Conservation (phyloP, 768 basidiomycete genomes). For the Auriscalpium orientale region DNA sequence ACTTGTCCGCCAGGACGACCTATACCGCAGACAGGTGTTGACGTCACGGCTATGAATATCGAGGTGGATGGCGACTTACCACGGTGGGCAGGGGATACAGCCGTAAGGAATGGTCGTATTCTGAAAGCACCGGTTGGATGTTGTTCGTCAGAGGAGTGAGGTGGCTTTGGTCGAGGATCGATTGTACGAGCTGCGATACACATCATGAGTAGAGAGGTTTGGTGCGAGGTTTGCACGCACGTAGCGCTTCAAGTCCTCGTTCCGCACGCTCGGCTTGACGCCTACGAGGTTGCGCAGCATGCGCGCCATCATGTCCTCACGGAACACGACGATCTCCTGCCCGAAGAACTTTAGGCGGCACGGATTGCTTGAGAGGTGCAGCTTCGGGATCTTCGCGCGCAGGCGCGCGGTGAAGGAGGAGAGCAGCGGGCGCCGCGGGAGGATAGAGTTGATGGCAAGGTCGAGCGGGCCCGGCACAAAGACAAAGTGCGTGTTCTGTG, state of each 20-base stretch:
- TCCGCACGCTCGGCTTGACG: conserved; percentile 72
- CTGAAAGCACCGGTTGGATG: conserved; percentile 81
- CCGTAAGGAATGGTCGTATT: conserved; percentile 87
- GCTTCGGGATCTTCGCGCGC: conserved; percentile 65
- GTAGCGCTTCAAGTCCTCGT: conserved; percentile 81
- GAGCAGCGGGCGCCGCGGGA: conserved; percentile 79
- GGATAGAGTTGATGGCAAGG: conserved; percentile 67
- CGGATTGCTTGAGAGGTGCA: conserved; percentile 83
- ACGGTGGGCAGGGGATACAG: conserved; percentile 92
- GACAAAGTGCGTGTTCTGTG: conserved; percentile 78
- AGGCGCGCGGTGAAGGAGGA: conserved; percentile 66
- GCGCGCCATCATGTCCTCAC: conserved; percentile 88
- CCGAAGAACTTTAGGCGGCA: conserved; percentile 92
- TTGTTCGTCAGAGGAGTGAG: conserved; percentile 79
- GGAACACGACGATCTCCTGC: conserved; percentile 90
- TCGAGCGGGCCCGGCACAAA: conserved; percentile 94
- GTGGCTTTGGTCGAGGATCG: conserved; percentile 91
- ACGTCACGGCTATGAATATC: background rate
- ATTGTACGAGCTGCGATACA: conserved; percentile 75
- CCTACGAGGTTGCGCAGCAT: conserved; percentile 91
- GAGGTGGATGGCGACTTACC: conserved; percentile 38
- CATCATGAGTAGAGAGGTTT: background rate
- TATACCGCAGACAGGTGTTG: conserved; percentile 25
- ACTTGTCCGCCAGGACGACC: conserved; percentile 93
- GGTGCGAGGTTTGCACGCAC: conserved; percentile 38